phyloP scores from a whole-genome alignment of 208 protist genomes.

The Acanthamoeba pearcei region DNA sequence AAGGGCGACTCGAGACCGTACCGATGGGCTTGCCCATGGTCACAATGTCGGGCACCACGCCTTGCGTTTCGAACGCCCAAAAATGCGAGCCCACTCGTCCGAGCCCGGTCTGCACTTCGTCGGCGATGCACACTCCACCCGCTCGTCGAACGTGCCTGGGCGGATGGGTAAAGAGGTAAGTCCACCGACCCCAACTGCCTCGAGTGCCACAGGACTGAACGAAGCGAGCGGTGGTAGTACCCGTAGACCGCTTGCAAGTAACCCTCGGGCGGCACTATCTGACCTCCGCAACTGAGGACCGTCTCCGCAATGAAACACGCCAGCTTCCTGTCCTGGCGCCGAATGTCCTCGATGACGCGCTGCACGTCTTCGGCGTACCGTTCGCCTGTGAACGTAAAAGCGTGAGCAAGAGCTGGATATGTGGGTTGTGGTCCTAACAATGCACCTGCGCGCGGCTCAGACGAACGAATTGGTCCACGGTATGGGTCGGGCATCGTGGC shows the following conservation, averaged over 20 bases:
- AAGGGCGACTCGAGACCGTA: neutral
- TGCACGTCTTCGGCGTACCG: constrained; percentile 52
- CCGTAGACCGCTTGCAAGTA: constrained; percentile 73
- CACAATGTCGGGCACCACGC: constrained; percentile 72
- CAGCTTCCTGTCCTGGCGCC: neutral
- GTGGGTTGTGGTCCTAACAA: neutral
- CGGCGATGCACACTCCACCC: constrained; percentile 75
- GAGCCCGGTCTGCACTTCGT: constrained; percentile 77
- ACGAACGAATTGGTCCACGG: neutral
- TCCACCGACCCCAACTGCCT: no score
- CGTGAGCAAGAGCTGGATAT: neutral
- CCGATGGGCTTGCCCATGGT: constrained; percentile 75
- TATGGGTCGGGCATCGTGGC: constrained; percentile 35
- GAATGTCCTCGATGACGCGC: neutral
- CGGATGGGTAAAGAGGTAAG: neutral
- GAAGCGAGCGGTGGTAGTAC: neutral
- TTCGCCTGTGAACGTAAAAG: neutral
- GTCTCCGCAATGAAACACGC: constrained; percentile 54
- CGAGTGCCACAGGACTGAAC: no score
- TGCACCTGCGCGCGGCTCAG: neutral
- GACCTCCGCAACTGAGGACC: constrained; percentile 51
- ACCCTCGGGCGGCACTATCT: constrained; percentile 63
- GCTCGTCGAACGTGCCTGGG: constrained; percentile 20
- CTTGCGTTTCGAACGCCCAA: constrained; percentile 71
- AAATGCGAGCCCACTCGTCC: constrained; percentile 34